These are phyloP conservation scores for Rubroshorea leprosula DNA, from an alignment of 345 rosid genomes.

Conservation along the genomic window DNA sequence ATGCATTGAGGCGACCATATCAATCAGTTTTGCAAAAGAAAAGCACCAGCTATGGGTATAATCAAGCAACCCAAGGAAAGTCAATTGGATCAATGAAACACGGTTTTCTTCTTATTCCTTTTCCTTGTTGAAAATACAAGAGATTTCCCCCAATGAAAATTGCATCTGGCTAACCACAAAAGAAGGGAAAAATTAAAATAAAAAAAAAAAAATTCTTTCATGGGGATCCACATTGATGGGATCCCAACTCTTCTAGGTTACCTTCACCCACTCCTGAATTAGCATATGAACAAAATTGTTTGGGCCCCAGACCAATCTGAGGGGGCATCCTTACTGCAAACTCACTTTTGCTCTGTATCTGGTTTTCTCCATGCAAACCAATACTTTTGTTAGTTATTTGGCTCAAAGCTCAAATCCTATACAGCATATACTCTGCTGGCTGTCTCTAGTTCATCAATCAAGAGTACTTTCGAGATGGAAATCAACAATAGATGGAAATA, in stretches of 20 bases:
- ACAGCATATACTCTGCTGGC: too few species aligned
- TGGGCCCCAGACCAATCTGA: constrained; percentile 21
- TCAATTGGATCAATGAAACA: background rate
- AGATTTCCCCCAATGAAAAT: constrained; percentile 25
- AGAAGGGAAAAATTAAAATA: constrained; percentile 5
- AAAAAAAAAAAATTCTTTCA: constrained; percentile 21
- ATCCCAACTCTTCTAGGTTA: constrained; percentile 21
- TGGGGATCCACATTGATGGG: constrained; percentile 15
- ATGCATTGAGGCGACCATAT: too few species aligned
- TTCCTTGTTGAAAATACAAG: constrained; percentile 19
- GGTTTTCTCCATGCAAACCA: constrained; percentile 24
- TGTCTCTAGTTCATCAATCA: too few species aligned
- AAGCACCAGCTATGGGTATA: background rate
- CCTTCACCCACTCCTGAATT: constrained; percentile 11
- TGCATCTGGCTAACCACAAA: constrained; percentile 20
- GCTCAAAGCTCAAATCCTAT: background rate
- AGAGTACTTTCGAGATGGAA: too few species aligned
- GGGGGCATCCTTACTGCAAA: constrained; percentile 16
- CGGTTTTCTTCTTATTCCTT: constrained; percentile 6
- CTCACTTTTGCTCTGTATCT: constrained; percentile 30
- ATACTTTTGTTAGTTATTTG: constrained; percentile 15
- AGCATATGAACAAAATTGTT: constrained; percentile 36
- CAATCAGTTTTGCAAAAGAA: background rate
- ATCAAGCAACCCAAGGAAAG: too few species aligned
- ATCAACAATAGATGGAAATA: background rate